Evolutionary conservation across 2,329 filamentous ascomycete species (phyloP), one percentile per base, ranked within the genome.

Genomic region (Paraphaeosphaeria sporulosa): DNA sequence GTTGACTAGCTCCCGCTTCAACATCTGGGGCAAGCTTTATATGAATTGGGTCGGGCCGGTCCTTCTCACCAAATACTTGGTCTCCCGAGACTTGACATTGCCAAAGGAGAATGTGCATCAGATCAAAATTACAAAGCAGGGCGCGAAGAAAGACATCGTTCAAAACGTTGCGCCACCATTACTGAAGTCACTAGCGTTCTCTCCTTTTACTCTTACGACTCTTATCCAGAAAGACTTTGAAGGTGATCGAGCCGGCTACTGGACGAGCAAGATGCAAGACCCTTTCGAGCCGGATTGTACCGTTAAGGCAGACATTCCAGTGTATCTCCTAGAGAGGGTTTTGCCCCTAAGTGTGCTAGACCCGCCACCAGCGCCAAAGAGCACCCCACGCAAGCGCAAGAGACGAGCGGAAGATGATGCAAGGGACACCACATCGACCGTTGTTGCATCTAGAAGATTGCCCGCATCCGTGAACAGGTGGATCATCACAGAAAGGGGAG

Each of bases 21-120:
- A 81, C 44, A 75, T 81, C 15, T 71, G 67, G 61, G 77, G 76
- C 1, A 71, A 68, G 43, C 61, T 64, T 1, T 81, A 78, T 43
- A 67, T 81, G 62, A 76, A 77, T 27, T 76, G 78, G 61, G 49
- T 52, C 15, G 72, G 66, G 0, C 76, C 78, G 0, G 61, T 80
- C 0, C 68, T 81, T 4, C 69, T 82, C 15, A 69, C 70, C 2
- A 67, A 67, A 19, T 62, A 69, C 6, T 59, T 75, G 2, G 48
- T 60, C 1, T 58, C 55, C 3, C 63, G 50, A 43, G 49, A 65
- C 21, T 3, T 43, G 7, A 56, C 63, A 1, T 55, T 58, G 1
- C 57, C 66, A 0, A 64, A 64, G 4, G 63, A 65, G 36, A 49
- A 72, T 6, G 36, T 67, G 0, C 76, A 74, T 49, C 60, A 63